Conservation (phyloP, 495 filamentous ascomycete species). For the Glarea lozoyensis region DNA sequence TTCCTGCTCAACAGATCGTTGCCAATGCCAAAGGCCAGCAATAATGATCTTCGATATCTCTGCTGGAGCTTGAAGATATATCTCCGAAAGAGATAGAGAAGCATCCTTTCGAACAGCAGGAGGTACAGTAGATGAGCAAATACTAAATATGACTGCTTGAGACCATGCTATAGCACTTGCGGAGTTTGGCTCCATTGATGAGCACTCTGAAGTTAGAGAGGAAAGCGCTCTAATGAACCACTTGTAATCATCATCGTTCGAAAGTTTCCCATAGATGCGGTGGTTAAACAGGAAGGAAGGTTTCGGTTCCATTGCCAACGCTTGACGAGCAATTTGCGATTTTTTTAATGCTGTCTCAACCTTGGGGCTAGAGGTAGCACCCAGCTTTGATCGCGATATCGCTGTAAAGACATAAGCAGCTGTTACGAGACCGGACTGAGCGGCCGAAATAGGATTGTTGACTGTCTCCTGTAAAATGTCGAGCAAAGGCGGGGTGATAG, state of each 20-base stretch:
- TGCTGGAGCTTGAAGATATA: slow-evolving; percentile 46
- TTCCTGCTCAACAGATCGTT: slow-evolving; percentile 46
- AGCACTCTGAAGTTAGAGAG: slow-evolving; percentile 41
- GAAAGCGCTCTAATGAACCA: slow-evolving; percentile 69
- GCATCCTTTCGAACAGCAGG: slow-evolving; percentile 51
- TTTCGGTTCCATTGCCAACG: slow-evolving; percentile 58
- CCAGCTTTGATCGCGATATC: slow-evolving; percentile 39
- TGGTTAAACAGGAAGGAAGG: slow-evolving; percentile 79
- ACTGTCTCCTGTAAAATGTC: slow-evolving; percentile 67
- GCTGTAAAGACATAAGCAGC: slow-evolving; percentile 67
- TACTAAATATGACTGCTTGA: slow-evolving; percentile 70
- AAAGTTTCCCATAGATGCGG: slow-evolving; percentile 71
- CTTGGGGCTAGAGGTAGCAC: slow-evolving; percentile 31
- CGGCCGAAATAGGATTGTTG: slow-evolving; percentile 64
- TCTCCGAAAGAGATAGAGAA: slow-evolving; percentile 42
- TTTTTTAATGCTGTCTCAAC: slow-evolving; percentile 44
- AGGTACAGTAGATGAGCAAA: slow-evolving; percentile 50
- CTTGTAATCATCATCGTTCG: slow-evolving; percentile 57
- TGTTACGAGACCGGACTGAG: slow-evolving; percentile 67
- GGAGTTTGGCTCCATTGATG: slow-evolving; percentile 26
- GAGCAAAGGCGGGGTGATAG: slow-evolving; percentile 55
- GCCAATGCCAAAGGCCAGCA: slow-evolving; percentile 77
- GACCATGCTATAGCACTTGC: slow-evolving; percentile 53
- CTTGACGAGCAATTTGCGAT: slow-evolving; percentile 48
- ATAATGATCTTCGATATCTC: slow-evolving; percentile 51